Evolutionary conservation across 768 basidiomycete genomes (phyloP).

Genomic region (Amyloporia xantha): DNA sequence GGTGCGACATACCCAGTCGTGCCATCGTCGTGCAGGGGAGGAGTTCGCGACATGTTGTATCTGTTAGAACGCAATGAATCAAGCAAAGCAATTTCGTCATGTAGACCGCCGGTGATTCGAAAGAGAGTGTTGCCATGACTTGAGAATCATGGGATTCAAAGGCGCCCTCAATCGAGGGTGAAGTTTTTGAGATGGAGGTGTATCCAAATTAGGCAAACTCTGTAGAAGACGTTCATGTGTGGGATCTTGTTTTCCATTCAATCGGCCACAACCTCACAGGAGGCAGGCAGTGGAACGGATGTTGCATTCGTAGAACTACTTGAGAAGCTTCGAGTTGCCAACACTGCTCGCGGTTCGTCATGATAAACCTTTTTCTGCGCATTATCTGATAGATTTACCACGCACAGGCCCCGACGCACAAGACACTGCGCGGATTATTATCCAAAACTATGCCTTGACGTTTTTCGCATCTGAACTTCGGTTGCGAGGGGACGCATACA

Average conservation of each 20-base stretch:
- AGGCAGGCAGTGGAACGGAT: constrained; percentile 6
- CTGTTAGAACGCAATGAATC: constrained; percentile 4
- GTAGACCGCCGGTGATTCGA: background rate
- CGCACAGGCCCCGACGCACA: constrained; percentile 62
- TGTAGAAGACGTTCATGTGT: constrained; percentile 43
- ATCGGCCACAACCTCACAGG: constrained; percentile 7
- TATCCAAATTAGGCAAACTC: constrained; percentile 1
- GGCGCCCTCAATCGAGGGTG: too few relatives aligned
- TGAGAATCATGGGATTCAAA: background rate
- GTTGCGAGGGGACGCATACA: constrained; percentile 49
- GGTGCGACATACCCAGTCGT: background rate
- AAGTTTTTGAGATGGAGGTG: background rate
- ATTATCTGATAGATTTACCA: background rate
- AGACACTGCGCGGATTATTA: constrained; percentile 22
- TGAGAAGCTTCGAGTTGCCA: constrained; percentile 38
- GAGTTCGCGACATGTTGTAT: constrained; percentile 6
- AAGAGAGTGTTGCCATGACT: background rate
- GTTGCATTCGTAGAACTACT: constrained; percentile 19
- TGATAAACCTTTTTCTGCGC: background rate
- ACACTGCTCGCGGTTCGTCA: constrained; percentile 49
- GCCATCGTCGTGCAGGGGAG: background rate
- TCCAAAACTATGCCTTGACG: constrained; percentile 29
- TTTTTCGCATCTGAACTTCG: constrained; percentile 75
- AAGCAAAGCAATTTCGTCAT: background rate
- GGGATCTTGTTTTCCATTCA: constrained; percentile 55